A percentile compares a stretch with the other conserved stretches of the same genome.
Conservation (phyloP, 176 grass and related monocot genomes). For the Carex parvula region DNA sequence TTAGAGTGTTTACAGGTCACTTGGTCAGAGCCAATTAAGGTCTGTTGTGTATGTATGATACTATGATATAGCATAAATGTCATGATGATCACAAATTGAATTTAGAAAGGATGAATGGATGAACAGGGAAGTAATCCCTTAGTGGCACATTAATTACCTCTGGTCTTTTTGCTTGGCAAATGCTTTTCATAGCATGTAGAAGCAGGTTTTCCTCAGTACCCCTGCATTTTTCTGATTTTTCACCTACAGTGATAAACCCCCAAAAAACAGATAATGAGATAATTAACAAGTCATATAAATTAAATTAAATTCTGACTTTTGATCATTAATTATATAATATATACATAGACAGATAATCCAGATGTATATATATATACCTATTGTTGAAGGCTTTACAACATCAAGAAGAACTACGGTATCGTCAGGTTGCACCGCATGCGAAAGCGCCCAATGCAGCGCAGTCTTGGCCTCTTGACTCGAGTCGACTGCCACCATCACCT, state of each 20-base stretch:
- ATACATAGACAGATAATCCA: neutral
- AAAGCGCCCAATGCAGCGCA: conserved; percentile 69
- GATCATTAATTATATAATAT: neutral
- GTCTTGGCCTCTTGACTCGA: conserved; percentile 48
- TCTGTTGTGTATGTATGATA: neutral
- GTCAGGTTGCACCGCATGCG: conserved; percentile 48
- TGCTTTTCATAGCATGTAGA: conserved; percentile 62
- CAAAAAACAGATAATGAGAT: neutral
- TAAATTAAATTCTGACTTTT: neutral
- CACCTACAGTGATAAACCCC: conserved; percentile 25
- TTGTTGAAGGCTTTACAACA: conserved; percentile 29
- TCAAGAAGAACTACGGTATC: conserved; percentile 67
- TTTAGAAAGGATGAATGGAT: conserved; percentile 1
- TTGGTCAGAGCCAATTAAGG: neutral
- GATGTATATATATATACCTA: conserved; percentile 29
- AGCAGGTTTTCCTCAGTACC: conserved; percentile 36
- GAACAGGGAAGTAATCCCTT: conserved; percentile 9
- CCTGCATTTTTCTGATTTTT: neutral
- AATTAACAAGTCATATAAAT: neutral
- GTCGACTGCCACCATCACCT: conserved; percentile 55
- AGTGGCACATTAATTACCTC: conserved; percentile 48
- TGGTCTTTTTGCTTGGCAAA: conserved; percentile 71
- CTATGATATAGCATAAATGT: neutral
- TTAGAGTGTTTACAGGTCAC: neutral
- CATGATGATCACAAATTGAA: neutral